These are phyloP conservation scores for Xylaria sp. DNA, from an alignment of 2,329 filamentous ascomycete species.

Conservation along the genomic window DNA sequence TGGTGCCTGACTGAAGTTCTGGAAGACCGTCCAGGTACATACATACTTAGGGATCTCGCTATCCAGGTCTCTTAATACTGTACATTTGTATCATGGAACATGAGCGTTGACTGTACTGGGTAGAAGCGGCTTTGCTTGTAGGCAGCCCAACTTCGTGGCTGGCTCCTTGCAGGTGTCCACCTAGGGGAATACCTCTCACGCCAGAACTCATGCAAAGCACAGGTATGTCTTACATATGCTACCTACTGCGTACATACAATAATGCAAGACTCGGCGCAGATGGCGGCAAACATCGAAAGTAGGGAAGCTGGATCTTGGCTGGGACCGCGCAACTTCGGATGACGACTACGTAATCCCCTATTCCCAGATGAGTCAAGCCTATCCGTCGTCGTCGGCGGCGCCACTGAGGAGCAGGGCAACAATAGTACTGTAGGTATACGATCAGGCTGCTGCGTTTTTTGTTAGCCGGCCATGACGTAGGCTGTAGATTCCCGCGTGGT, in stretches of 20 bases:
- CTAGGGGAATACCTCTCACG: too few relatives aligned
- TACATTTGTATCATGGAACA: background rate
- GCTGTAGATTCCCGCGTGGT: too few relatives aligned
- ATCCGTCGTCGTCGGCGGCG: background rate
- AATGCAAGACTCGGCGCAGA: conserved; percentile 32
- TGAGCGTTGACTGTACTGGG: background rate
- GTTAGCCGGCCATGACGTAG: conserved; percentile 31
- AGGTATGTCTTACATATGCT: conserved; percentile 19
- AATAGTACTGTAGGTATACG: background rate
- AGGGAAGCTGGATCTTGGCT: background rate
- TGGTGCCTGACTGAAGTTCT: background rate
- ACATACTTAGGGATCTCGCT: background rate
- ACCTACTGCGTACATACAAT: background rate
- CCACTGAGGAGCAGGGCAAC: conserved; percentile 7
- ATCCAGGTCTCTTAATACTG: background rate
- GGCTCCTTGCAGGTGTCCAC: background rate
- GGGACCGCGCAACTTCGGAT: conserved; percentile 7
- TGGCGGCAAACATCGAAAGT: conserved; percentile 20
- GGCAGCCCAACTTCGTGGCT: background rate
- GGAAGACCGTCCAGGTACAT: background rate
- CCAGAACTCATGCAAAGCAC: conserved; percentile 18
- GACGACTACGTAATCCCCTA: conserved; percentile 28
- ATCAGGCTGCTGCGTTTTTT: conserved; percentile 16
- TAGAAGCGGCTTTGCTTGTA: conserved; percentile 22
- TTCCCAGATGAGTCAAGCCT: conserved; percentile 16